Base-by-base conservation (phyloP, 1,139 yeast species). In the Groenewaldozyma auringiensis region DNA sequence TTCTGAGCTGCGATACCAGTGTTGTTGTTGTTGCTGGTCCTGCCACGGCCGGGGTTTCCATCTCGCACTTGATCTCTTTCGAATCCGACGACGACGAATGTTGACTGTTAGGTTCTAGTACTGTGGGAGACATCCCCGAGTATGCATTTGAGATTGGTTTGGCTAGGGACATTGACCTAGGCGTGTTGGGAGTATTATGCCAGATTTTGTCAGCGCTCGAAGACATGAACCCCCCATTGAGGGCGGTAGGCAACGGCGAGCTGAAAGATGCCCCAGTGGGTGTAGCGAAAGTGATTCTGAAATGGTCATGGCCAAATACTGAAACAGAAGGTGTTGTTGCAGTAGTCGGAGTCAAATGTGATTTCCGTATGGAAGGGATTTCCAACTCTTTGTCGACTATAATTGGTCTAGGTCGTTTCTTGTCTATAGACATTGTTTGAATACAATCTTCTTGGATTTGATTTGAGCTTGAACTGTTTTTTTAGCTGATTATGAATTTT, bases 321-420 rank as follows among this genome's bases (percentile, higher is more conserved):
- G 38, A 16, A 9, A 35, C n/a, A 14, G 38, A 14, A 4, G 38
- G 38, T 6, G 38, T 35, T 14, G 38, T 35, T 18, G 38, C 38
- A 8, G 38, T 35, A 21, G 38, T 35, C 4, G 38, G 38, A 18
- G 38, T 35, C n/a, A 35, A 21, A 18, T 21, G 21, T 4, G 22
- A 9, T 18, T 20, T 35, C 13, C 29, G 29, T 6, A 25, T 8
- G 6, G 29, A 25, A 11, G 29, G 29, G 11, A 25, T 8, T 6
- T 25, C 29, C 6, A 25, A 11, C 6, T 25, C 29, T 11, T 25
- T 25, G 29, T 25, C 29, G 9, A 25, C 29, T 25, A 25, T 25
- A 25, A 25, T 25, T 13, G 38, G 38, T 14, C 16, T 20, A 4
- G 38, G 38, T 13, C 38, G 38, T 20, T 35, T 35, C 38, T 35